phyloP scores from a whole-genome alignment of 2,329 filamentous ascomycete species.

The Cladosporium sp. region DNA sequence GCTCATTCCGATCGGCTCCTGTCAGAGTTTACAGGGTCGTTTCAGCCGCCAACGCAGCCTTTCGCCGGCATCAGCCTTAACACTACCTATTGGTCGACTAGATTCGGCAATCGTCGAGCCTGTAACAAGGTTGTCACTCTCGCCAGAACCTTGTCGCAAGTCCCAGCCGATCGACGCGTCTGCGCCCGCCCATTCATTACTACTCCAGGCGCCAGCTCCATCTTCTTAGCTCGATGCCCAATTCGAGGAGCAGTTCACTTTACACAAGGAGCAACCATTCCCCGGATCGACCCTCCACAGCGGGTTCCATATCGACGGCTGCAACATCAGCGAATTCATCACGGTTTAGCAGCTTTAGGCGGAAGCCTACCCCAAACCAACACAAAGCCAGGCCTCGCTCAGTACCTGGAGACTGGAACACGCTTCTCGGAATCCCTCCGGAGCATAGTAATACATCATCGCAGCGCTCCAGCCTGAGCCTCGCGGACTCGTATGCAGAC shows the following conservation, averaged over 20 bases:
- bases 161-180: not conserved
- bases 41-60: conserved; percentile 1
- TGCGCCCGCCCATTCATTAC: not conserved
- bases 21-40: not conserved
- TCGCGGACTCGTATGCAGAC: conserved; percentile 17
- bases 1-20: not conserved
- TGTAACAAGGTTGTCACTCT: conserved; percentile 1
- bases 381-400: conserved; percentile 3
- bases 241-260: not conserved
- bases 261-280: conserved; percentile 1
- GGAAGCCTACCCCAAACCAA: not conserved
- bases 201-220: not conserved
- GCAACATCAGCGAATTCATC: not conserved
- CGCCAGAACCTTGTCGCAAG: conserved; percentile 3
- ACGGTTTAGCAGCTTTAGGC: not conserved
- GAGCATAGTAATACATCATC: conserved; percentile 2
- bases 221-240: not conserved
- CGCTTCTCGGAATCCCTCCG: not conserved
- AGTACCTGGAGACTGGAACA: not conserved
- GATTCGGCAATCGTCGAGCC: not conserved
- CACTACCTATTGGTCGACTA: not conserved
- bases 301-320: not conserved
- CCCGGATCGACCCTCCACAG: not conserved
- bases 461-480: conserved; percentile 6
- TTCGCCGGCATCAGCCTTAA: conserved; percentile 8